Conservation (phyloP, 2,329 filamentous ascomycete species). For the Coniochaeta ligniaria region DNA sequence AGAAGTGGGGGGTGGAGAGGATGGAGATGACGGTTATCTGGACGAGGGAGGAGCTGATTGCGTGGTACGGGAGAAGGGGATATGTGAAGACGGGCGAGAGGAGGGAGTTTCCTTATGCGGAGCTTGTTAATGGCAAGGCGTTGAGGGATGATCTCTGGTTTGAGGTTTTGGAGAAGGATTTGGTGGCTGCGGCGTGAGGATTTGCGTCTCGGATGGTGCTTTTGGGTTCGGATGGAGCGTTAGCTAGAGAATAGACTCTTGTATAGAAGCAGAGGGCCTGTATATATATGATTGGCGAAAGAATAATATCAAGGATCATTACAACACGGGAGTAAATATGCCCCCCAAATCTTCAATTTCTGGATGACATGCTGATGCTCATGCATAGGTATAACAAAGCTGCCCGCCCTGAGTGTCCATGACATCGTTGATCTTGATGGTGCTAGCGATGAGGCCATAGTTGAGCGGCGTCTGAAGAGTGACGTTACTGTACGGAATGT, state of each 20-base stretch:
- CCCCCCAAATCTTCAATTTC: background rate
- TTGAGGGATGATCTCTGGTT: slow-evolving; percentile 37
- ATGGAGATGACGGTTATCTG: slow-evolving; percentile 39
- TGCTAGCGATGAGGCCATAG: background rate
- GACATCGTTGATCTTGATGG: background rate
- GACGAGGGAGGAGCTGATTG: slow-evolving; percentile 33
- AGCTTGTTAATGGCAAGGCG: slow-evolving; percentile 25
- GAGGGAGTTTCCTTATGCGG: slow-evolving; percentile 32
- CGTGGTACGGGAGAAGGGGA: slow-evolving; percentile 36
- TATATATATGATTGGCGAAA: background rate
- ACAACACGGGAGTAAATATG: background rate
- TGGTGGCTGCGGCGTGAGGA: slow-evolving; percentile 6
- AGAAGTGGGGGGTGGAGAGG: slow-evolving; percentile 20
- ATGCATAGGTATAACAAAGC: background rate
- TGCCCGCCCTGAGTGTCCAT: background rate
- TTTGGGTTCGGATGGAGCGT: background rate
- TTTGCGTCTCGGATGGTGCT: background rate
- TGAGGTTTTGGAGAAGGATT: slow-evolving; percentile 30
- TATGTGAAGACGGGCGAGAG: slow-evolving; percentile 31
- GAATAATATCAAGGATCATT: background rate
- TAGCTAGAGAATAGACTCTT: background rate
- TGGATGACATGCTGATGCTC: background rate
- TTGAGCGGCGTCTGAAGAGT: slow-evolving; percentile 15
- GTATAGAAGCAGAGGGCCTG: background rate
- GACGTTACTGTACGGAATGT: slow-evolving; percentile 21